A percentile compares a stretch with the other conserved stretches of the same genome.
Evolutionary conservation across 768 basidiomycete species (phyloP).

Genomic region (Collybia sp.): DNA sequence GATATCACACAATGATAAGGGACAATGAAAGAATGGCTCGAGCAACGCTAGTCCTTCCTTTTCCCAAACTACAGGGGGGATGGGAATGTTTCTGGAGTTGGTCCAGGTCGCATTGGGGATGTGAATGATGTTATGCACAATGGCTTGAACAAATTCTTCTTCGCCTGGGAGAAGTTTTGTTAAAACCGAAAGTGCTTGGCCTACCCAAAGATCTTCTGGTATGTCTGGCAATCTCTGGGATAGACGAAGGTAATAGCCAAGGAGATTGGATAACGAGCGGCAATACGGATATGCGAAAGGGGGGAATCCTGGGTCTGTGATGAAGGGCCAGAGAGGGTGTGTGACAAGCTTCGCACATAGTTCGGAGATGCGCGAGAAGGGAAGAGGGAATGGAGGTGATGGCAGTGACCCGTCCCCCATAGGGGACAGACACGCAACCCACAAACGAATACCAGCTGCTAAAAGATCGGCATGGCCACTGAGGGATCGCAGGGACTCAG

Average conservation of each 20-base stretch:
- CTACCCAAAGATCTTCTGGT: conserved; percentile 59
- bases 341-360: conserved; percentile 44
- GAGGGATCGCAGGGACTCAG: conserved; percentile 21
- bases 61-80: conserved; percentile 42
- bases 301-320: conserved; percentile 11
- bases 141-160: conserved; percentile 49
- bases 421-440: conserved; percentile 56
- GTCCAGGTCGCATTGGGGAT: conserved; percentile 39
- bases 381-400: conserved; percentile 58
- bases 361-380: conserved; percentile 50
- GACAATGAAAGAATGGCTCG: conserved; percentile 55
- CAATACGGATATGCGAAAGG: conserved; percentile 28
- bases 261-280: conserved; percentile 51
- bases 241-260: conserved; percentile 52
- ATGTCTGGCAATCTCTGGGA: conserved; percentile 52
- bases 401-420: conserved; percentile 29
- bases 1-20: conserved; percentile 35
- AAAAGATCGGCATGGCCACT: conserved; percentile 32
- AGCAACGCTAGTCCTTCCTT: conserved; percentile 45
- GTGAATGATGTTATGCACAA: conserved; percentile 34
- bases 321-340: conserved; percentile 47
- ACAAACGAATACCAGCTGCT: conserved; percentile 51
- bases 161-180: conserved; percentile 65
- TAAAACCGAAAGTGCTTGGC: conserved; percentile 58
- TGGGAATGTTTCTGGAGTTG: conserved; percentile 25